A percentile compares a stretch with the other conserved stretches of the same genome.
Evolutionary conservation across 257 asterid genomes (phyloP).

Genomic region (Rauvolfia tetraphylla): DNA sequence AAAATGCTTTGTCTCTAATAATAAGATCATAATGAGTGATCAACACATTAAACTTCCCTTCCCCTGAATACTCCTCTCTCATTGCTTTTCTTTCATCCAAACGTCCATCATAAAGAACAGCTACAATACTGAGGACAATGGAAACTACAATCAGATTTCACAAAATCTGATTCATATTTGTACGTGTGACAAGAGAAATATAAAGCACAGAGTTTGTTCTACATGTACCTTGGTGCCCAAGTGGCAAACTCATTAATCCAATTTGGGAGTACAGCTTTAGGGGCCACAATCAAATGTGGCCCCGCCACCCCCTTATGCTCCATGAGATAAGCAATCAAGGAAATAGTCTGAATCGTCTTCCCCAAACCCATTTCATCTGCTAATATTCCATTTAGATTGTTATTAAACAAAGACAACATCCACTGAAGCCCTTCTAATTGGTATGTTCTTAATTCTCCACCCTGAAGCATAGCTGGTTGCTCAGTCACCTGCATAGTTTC

Average conservation of each 20-base stretch:
- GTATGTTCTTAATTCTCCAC: conserved; percentile 91
- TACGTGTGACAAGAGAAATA: not conserved
- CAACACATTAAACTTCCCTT: conserved; percentile 89
- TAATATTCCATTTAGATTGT: conserved; percentile 91
- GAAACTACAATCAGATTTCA: conserved; percentile 2
- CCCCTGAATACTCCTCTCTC: conserved; percentile 84
- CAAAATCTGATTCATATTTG: not conserved
- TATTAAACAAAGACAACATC: conserved; percentile 96
- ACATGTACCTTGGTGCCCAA: conserved; percentile 86
- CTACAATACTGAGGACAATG: conserved; percentile 49
- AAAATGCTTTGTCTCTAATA: conserved; percentile 85
- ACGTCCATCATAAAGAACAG: conserved; percentile 95
- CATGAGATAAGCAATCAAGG: conserved; percentile 88
- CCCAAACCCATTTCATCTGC: conserved; percentile 99
- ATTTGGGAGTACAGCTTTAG: conserved; percentile 98
- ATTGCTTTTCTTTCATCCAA: conserved; percentile 89
- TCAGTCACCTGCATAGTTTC: conserved; percentile 65
- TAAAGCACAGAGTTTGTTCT: not conserved
- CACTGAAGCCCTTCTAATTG: conserved; percentile 99
- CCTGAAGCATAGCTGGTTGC: conserved; percentile 98
- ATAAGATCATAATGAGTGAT: conserved; percentile 96
- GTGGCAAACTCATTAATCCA: conserved; percentile 84
- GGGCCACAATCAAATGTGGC: conserved; percentile 99
- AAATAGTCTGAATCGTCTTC: conserved; percentile 91
- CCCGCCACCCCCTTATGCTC: conserved; percentile 93